Evolutionary conservation across 176 grass and related monocot species (phyloP), one percentile per base, ranked within the genome.

Genomic region (Rhynchospora tenuis): DNA sequence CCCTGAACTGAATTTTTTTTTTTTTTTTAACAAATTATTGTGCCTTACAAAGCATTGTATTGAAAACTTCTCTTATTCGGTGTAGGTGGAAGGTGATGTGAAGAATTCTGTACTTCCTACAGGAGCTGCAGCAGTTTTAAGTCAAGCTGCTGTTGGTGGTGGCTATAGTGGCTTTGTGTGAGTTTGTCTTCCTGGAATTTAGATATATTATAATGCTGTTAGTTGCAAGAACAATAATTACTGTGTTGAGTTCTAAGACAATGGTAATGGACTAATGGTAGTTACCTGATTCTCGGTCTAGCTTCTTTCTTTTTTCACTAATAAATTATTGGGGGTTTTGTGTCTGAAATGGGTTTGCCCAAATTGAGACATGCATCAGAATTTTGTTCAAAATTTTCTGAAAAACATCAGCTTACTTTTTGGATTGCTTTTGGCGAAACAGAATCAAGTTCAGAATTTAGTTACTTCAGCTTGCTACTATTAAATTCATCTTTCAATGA

Each of bases 161-260:
- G 93, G 97, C 84, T 99, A 96, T 74, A 92, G 93, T 62, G 97
- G 91, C 71, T 99, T 99, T 85, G 93, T 88, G 97, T 99, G 86
- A 93, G 97, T 88, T 63, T 54, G 22, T 52, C 23, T 2, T 73
- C 12, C 10, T 46, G 17, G 48, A 48, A 73, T 48, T 48, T 73
- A 45, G 50, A 47, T 46, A 73, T 50, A 11, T 7, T 73, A 42
- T 73, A 24, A 26, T 48, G 23, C 52, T 75, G 12, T 20, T 75
- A 29, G 54, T 54, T 75, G 7, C 13, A 50, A 12, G 48, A 51
- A 22, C 44, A 50, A 24, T 20, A 1, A 17, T 73, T 75, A 1
- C 4, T 16, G 13, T 27, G 20, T 75, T 55, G 5, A 56, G 15
- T 16, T 31, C 47, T 77, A 74, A 50, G 48, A 17, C 45, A 52